Evolutionary conservation across 345 rosid species (phyloP), one percentile per base, ranked within the genome.

Genomic region (Heritiera fomes): DNA sequence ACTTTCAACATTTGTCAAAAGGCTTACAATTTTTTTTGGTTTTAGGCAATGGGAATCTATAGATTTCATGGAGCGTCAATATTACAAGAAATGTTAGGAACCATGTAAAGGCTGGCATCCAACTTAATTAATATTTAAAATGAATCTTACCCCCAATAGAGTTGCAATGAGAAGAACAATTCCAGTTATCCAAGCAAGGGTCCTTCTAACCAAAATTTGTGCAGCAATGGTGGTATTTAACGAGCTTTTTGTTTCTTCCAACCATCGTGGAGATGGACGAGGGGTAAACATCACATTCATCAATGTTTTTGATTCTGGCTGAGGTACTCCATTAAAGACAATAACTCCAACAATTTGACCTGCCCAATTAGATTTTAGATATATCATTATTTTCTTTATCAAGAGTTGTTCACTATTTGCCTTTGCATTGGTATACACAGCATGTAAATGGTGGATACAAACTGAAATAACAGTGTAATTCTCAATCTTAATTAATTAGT

Each of bases 101-200:
- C 17, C 40, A 45, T 15, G 47, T 45, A 17, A 32, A 62, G 10
- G 56, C 15, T 0, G 3, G 46, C 14, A 70, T 30, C 58, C 11
- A n/a, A 60, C 65, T 50, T 40, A 80, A 86, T 68, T 47, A 69
- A 47, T 69, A 32, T 13, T 6, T 69, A 47, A 46, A 69, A 69
- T 40, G 49, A 79, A 87, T 77, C 97, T 91, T 96, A 96, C 99
- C 99, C 98, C 99, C 45, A 92, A 49, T 64, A 96, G 84, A 77
- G 97, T 92, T 58, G 99, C 86, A 87, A 94, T 84, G 80, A 96
- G 86, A 75, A 96, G 94, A 88, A 94, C 87, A 73, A 96, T 72
- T 88, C 99, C 99, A 34, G 99, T 91, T 74, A 94, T 40, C 99
- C 97, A 94, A 69, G 98, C 98, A 81, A 96, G 92, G 70, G 92